Evolutionary conservation across 495 filamentous ascomycete species (phyloP).

Genomic region (Aspergillus bertholletiae): DNA sequence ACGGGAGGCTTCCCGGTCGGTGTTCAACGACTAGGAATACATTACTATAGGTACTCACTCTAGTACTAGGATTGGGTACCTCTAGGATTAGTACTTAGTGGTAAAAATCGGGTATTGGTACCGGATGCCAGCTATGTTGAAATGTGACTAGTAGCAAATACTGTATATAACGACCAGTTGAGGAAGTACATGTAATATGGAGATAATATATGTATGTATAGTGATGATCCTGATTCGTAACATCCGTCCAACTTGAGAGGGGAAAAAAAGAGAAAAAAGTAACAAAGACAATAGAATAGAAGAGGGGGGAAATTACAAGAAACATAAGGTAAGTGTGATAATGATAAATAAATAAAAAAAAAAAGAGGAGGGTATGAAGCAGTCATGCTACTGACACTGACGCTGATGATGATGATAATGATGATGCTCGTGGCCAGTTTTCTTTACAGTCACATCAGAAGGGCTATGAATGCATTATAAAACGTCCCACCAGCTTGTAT

Average conservation of each 20-base stretch:
- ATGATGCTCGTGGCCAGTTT: slow-evolving; percentile 11
- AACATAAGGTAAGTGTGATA: neutral
- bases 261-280: slow-evolving; percentile 1
- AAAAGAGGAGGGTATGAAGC: slow-evolving; percentile 15
- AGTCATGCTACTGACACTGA: slow-evolving; percentile 14
- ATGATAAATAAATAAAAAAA: too few species aligned
- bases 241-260: neutral
- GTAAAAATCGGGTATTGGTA: too few species aligned
- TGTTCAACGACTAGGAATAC: too few species aligned
- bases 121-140: too few species aligned
- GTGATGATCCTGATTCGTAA: slow-evolving; percentile 4
- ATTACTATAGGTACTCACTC: too few species aligned
- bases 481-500: slow-evolving; percentile 8
- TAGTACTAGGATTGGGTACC: too few species aligned
- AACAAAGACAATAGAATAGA: neutral
- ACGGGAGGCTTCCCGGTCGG: too few species aligned
- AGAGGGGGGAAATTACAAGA: slow-evolving; percentile 5
- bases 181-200: neutral
- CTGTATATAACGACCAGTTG: neutral
- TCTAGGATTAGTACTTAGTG: too few species aligned
- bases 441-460: slow-evolving; percentile 16
- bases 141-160: too few species aligned
- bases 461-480: slow-evolving; percentile 9
- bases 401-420: too few species aligned
- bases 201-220: neutral